A percentile compares a stretch with the other conserved stretches of the same genome.
Conservation (phyloP, 1,284 basidiomycete genomes). For the Malassezia restricta region DNA sequence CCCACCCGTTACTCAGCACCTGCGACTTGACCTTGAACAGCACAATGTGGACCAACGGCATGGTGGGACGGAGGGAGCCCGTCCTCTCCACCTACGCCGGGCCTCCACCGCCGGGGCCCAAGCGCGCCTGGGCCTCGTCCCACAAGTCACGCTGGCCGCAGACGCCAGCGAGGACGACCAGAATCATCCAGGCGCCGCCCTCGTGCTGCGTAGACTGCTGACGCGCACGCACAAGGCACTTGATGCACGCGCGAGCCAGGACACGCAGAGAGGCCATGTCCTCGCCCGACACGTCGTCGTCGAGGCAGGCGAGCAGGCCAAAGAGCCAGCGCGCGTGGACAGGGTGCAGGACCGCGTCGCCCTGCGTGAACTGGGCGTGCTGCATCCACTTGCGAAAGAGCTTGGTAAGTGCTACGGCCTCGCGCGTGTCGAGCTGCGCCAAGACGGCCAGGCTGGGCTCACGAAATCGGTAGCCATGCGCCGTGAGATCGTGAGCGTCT, state of each 20-base stretch:
- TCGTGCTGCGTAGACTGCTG: conserved; percentile 30
- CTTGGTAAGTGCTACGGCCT: background rate
- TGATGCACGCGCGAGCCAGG: conserved; percentile 62
- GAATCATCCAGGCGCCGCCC: conserved; percentile 69
- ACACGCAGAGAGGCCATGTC: conserved; percentile 66
- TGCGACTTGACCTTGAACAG: conserved; percentile 35
- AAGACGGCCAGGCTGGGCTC: background rate
- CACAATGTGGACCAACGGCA: conserved; percentile 32
- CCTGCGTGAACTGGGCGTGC: conserved; percentile 6
- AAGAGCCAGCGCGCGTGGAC: conserved; percentile 74
- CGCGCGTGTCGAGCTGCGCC: background rate
- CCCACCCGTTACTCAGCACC: conserved; percentile 32
- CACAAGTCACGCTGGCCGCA: conserved; percentile 82
- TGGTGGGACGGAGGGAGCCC: conserved; percentile 8
- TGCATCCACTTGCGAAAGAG: conserved; percentile 13
- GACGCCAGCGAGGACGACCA: conserved; percentile 59
- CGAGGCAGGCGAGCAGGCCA: conserved; percentile 61
- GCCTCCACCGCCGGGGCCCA: background rate
- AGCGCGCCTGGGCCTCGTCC: conserved; percentile 53
- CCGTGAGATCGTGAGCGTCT: background rate
- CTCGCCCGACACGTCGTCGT: conserved; percentile 61
- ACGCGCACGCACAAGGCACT: conserved; percentile 47
- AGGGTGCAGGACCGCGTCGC: conserved; percentile 51
- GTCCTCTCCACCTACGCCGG: background rate
- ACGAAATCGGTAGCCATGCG: conserved; percentile 1